A percentile compares a stretch with the other conserved stretches of the same genome.
Evolutionary conservation across 73 alveolate genomes (phyloP).

Genomic region (Tetrahymena malaccensis): DNA sequence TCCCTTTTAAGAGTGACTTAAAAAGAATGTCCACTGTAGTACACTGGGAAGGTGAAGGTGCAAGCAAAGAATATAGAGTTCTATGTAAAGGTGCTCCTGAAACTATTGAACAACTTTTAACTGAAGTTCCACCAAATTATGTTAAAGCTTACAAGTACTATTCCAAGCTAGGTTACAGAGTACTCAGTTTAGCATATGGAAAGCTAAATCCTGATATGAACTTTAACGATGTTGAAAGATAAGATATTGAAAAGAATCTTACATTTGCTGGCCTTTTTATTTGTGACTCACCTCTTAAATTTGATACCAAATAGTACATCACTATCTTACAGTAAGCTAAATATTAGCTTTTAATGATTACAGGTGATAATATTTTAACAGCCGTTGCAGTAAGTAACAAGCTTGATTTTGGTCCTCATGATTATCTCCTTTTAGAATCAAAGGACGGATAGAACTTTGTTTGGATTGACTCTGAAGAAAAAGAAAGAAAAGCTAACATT

Average conservation of each 20-base stretch:
- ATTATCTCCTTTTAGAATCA: background rate
- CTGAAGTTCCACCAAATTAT: slow-evolving; percentile 63
- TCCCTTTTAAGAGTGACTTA: slow-evolving; percentile 82
- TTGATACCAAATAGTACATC: slow-evolving; percentile 67
- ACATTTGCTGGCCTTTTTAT: slow-evolving; percentile 84
- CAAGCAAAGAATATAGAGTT: slow-evolving; percentile 50
- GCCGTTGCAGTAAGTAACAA: slow-evolving; percentile 85
- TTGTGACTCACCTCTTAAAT: slow-evolving; percentile 86
- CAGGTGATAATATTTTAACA: slow-evolving; percentile 93
- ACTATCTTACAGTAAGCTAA: slow-evolving; percentile 61
- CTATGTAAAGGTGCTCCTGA: slow-evolving; percentile 97
- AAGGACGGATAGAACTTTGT: background rate
- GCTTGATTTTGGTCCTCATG: slow-evolving; percentile 27
- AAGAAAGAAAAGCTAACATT: slow-evolving; percentile 34
- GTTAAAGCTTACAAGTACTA: slow-evolving; percentile 53
- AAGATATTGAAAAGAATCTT: slow-evolving; percentile 77
- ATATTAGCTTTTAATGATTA: slow-evolving; percentile 76
- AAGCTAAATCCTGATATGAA: slow-evolving; percentile 38
- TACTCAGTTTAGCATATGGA: slow-evolving; percentile 81
- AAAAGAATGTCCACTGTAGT: slow-evolving; percentile 90
- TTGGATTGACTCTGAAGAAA: slow-evolving; percentile 55
- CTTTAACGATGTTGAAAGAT: slow-evolving; percentile 57
- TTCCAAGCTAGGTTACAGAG: slow-evolving; percentile 85
- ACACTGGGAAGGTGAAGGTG: slow-evolving; percentile 53
- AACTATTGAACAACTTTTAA: slow-evolving; percentile 55